Evolutionary conservation across 345 rosid species (phyloP), one percentile per base, ranked within the genome.

Genomic region (Passiflora organensis): DNA sequence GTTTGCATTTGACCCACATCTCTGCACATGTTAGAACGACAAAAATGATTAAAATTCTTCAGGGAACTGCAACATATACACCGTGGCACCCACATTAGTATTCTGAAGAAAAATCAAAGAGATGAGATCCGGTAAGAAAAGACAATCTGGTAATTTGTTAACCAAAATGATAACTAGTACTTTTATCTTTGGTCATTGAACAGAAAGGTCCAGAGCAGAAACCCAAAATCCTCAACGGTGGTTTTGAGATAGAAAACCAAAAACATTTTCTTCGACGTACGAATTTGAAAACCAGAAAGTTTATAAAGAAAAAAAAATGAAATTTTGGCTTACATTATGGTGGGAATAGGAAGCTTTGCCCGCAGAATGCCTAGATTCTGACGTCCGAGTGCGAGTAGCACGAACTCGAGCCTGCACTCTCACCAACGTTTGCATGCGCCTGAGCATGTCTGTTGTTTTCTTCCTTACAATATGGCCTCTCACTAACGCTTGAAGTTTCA

Each of bases 1-100:
- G 57, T 77, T 76, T 41, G 83, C 65, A 66, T 57, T 75, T 10
- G 82, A 79, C 53, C 79, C 78, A 59, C 72, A 69, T 65, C 78
- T 75, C 89, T 85, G 77, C 78, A 72, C 9, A 20, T 38, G 46
- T 14, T 32, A 25, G 44, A 51, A 53, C n/a, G 51, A 45, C 16
- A 44, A 21, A 58, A 43, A 10, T 17, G 32, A 25, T 48, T 16
- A 65, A 48, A 53, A 38, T 43, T 56, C n/a, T 24, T 16, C 15
- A 32, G 8, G 34, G 8, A 28, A 28, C 8, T n/a, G n/a, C n/a
- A n/a, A n/a, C n/a, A n/a, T n/a, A n/a, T n/a, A n/a, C n/a, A n/a
- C n/a, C n/a, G n/a, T n/a, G n/a, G n/a, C n/a, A n/a, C n/a, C n/a
- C n/a, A n/a, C n/a, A n/a, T n/a, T n/a, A n/a, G n/a, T n/a, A 8